Evolutionary conservation across 371 early-diverging fungal species (phyloP).

Genomic region (Mortierella sp.): DNA sequence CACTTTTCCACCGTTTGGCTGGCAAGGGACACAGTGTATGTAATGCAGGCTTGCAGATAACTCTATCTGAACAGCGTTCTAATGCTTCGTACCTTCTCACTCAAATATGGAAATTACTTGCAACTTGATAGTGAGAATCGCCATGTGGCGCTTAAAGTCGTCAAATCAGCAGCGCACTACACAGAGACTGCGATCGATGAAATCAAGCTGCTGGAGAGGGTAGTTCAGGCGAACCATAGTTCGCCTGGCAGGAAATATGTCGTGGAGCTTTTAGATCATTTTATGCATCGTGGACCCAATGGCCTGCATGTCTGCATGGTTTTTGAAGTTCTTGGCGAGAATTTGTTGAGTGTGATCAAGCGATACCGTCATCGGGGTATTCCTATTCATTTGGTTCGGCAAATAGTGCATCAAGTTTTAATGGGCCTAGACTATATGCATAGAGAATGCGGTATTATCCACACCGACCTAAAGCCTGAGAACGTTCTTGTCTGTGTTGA

Average conservation of each 20-base stretch:
- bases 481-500: conserved; percentile 93
- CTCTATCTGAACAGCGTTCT: background rate
- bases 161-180: conserved; percentile 95
- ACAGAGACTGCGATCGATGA: conserved; percentile 97
- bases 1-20: conserved; percentile 99
- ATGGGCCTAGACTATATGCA: conserved; percentile 95
- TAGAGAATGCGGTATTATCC: conserved; percentile 96
- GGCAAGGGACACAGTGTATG: conserved; percentile 81
- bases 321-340: conserved; percentile 97
- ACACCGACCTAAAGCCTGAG: conserved; percentile 99
- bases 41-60: background rate
- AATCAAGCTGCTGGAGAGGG: conserved; percentile 88
- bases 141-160: conserved; percentile 96
- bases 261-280: conserved; percentile 90
- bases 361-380: conserved; percentile 86
- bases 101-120: background rate
- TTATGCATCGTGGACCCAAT: conserved; percentile 89
- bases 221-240: conserved; percentile 75
- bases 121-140: conserved; percentile 65
- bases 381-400: conserved; percentile 86
- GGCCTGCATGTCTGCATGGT: conserved; percentile 97
- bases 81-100: background rate
- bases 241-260: conserved; percentile 76
- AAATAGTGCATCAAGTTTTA: conserved; percentile 88
- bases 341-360: conserved; percentile 88